Conservation (phyloP, 2,329 filamentous ascomycete genomes). For the Claviceps citrina region DNA sequence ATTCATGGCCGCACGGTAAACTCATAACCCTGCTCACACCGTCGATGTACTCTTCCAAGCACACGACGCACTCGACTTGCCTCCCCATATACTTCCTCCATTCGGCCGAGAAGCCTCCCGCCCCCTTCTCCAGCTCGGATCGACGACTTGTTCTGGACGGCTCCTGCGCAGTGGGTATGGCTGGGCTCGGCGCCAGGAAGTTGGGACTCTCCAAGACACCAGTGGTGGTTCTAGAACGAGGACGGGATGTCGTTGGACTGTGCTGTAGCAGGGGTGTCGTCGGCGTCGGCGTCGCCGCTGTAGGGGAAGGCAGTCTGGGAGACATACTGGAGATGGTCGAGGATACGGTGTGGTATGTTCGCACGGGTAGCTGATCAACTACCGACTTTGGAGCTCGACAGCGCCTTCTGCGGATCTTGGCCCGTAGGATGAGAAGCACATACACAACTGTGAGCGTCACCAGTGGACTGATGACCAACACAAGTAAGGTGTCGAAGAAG, state of each 20-base stretch:
- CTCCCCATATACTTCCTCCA: slow-evolving; percentile 54
- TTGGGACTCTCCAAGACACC: slow-evolving; percentile 39
- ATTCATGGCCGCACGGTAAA: slow-evolving; percentile 91
- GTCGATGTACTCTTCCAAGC: slow-evolving; percentile 89
- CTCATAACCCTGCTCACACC: slow-evolving; percentile 94
- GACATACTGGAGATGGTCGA: slow-evolving; percentile 36
- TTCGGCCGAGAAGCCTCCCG: slow-evolving; percentile 27
- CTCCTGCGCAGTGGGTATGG: slow-evolving; percentile 22
- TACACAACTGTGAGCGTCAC: slow-evolving; percentile 90
- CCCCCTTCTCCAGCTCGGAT: slow-evolving; percentile 33
- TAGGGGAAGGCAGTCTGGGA: slow-evolving; percentile 45
- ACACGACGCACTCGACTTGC: slow-evolving; percentile 85
- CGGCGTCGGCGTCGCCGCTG: slow-evolving; percentile 40
- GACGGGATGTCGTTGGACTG: slow-evolving; percentile 35
- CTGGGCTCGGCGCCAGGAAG: slow-evolving; percentile 27
- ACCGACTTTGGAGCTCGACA: slow-evolving; percentile 98
- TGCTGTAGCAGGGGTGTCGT: slow-evolving; percentile 67
- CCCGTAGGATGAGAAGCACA: slow-evolving; percentile 69
- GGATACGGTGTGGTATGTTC: slow-evolving; percentile 80
- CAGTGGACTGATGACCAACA: slow-evolving; percentile 86
- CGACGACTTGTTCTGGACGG: slow-evolving; percentile 17
- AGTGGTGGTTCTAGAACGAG: slow-evolving; percentile 50
- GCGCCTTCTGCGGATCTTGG: slow-evolving; percentile 71
- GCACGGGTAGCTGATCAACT: slow-evolving; percentile 83
- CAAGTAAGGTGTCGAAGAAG: slow-evolving; percentile 91